Percentiles rank a stretch among this genome's conserved stretches.
phyloP scores from a whole-genome alignment of 306 rosid species.

The Vicia villosa region DNA sequence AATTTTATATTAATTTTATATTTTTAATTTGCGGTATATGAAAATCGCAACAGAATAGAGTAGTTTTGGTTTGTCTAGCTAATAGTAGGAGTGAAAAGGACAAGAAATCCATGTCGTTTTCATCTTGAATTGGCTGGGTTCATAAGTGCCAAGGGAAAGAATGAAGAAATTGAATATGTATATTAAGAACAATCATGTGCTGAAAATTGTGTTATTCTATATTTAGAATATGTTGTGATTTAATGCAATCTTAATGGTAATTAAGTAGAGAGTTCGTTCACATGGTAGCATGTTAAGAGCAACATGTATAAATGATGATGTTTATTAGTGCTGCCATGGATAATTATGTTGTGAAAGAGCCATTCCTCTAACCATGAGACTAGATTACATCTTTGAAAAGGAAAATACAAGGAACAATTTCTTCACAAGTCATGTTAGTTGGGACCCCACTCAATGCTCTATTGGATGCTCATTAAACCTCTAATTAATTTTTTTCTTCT shows the following conservation, averaged over 20 bases:
- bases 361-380: slow-evolving; percentile 53
- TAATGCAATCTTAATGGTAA: no score
- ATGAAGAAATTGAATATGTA: not conserved
- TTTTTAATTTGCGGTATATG: not conserved
- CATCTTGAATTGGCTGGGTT: not conserved
- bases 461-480: slow-evolving; percentile 31
- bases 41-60: not conserved
- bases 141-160: not conserved
- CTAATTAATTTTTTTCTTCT: slow-evolving; percentile 24
- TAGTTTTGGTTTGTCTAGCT: not conserved
- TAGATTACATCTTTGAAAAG: slow-evolving; percentile 49
- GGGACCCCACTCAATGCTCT: slow-evolving; percentile 59
- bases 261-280: slow-evolving; percentile 17
- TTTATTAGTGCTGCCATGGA: slow-evolving; percentile 12
- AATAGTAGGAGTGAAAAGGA: not conserved
- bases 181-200: not conserved
- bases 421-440: slow-evolving; percentile 46
- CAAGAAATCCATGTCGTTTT: slow-evolving; percentile 1
- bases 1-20: not conserved
- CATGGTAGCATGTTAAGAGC: slow-evolving; percentile 47
- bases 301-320: slow-evolving; percentile 35
- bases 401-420: slow-evolving; percentile 48
- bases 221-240: no score
- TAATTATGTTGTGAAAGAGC: slow-evolving; percentile 45
- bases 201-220: not conserved